Conservation (phyloP, 2,329 filamentous ascomycete genomes). For the Botrytis aclada region DNA sequence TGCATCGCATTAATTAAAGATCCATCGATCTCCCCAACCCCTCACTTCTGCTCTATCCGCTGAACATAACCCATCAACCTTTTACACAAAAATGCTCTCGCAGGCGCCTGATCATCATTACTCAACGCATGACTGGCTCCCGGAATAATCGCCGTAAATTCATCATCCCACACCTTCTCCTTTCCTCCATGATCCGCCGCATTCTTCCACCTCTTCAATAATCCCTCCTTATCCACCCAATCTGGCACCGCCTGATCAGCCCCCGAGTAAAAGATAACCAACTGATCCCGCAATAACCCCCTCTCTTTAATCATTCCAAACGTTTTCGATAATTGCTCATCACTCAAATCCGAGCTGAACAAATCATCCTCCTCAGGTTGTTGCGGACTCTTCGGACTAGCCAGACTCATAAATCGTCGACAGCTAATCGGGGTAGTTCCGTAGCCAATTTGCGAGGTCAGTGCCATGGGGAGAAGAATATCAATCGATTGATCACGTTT, state of each 20-base stretch:
- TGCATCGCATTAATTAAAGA: not conserved
- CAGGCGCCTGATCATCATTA: slow-evolving; percentile 46
- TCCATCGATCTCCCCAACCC: not conserved
- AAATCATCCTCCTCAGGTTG: slow-evolving; percentile 59
- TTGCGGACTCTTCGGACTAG: slow-evolving; percentile 46
- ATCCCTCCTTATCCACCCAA: slow-evolving; percentile 44
- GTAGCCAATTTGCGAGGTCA: slow-evolving; percentile 37
- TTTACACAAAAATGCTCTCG: slow-evolving; percentile 31
- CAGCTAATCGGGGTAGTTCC: slow-evolving; percentile 36
- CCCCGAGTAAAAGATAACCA: slow-evolving; percentile 46
- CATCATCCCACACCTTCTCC: slow-evolving; percentile 44
- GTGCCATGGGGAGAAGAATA: slow-evolving; percentile 37
- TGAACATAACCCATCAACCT: slow-evolving; percentile 25
- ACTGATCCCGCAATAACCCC: slow-evolving; percentile 29
- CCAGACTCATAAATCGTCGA: slow-evolving; percentile 45
- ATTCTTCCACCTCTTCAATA: slow-evolving; percentile 44
- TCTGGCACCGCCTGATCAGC: slow-evolving; percentile 45
- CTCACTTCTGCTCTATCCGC: slow-evolving; percentile 4
- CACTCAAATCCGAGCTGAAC: slow-evolving; percentile 59
- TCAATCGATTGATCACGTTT: slow-evolving; percentile 31
- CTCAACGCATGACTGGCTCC: slow-evolving; percentile 49
- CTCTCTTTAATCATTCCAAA: slow-evolving; percentile 49
- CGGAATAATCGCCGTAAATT: slow-evolving; percentile 47
- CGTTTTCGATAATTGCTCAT: slow-evolving; percentile 48
- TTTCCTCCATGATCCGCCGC: slow-evolving; percentile 40